A percentile compares a stretch with the other conserved stretches of the same genome.
Conservation (phyloP, 768 basidiomycete species). For the Lactarius sp. region DNA sequence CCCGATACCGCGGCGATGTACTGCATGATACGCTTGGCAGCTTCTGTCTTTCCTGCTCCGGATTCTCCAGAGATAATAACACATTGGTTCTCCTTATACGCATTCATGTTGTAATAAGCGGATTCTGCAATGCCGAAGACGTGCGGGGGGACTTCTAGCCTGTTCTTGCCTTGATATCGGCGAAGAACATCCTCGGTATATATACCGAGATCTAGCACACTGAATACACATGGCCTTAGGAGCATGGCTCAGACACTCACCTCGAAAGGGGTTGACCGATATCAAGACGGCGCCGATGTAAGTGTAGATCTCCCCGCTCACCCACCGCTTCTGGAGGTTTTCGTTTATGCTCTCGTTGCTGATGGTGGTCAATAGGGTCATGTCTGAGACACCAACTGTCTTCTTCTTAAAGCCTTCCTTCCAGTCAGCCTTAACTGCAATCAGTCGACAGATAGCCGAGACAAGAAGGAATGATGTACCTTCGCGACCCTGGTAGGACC, state of each 20-base stretch:
- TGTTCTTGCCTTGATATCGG: slow-evolving; percentile 92
- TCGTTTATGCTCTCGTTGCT: slow-evolving; percentile 98
- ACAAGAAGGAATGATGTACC: slow-evolving; percentile 38
- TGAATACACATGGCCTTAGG: background rate
- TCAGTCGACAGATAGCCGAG: background rate
- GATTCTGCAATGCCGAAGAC: slow-evolving; percentile 97
- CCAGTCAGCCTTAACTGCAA: slow-evolving; percentile 81
- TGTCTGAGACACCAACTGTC: slow-evolving; percentile 95
- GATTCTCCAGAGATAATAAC: slow-evolving; percentile 99
- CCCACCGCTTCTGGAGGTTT: slow-evolving; percentile 95
- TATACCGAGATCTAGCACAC: slow-evolving; percentile 80
- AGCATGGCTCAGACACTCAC: slow-evolving; percentile 36
- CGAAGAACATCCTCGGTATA: slow-evolving; percentile 87
- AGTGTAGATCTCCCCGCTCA: slow-evolving; percentile 94
- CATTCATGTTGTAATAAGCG: slow-evolving; percentile 98
- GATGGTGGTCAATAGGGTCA: slow-evolving; percentile 95
- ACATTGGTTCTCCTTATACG: slow-evolving; percentile 98
- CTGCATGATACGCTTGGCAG: slow-evolving; percentile 99
- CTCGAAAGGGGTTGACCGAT: slow-evolving; percentile 98
- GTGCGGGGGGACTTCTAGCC: slow-evolving; percentile 96
- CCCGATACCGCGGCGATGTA: slow-evolving; percentile 98
- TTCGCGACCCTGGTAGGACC: slow-evolving; percentile 64
- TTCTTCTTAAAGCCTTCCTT: slow-evolving; percentile 99
- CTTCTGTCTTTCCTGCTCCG: slow-evolving; percentile 98
- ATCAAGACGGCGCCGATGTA: slow-evolving; percentile 98